phyloP scores from a whole-genome alignment of 257 asterid species.

The Plectranthus barbatus region DNA sequence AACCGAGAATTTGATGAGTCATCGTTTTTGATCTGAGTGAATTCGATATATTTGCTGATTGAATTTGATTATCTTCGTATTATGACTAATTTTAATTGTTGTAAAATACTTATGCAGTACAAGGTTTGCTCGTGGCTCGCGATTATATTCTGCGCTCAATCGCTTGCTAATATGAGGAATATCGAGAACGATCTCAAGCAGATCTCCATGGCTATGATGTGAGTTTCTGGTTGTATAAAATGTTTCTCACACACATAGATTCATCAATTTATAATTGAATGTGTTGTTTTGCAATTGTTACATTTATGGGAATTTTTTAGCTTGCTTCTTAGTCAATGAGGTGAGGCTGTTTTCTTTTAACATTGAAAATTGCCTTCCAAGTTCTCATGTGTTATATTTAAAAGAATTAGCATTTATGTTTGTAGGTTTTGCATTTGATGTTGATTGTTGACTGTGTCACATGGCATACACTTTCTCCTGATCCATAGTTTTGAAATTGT shows the following conservation, averaged over 20 bases:
- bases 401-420: background rate
- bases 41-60: background rate
- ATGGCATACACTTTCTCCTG: background rate
- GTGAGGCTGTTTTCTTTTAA: background rate
- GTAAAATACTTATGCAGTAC: conserved; percentile 37
- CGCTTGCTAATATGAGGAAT: conserved; percentile 88
- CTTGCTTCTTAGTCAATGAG: background rate
- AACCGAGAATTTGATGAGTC: background rate
- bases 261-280: background rate
- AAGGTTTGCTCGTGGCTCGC: conserved; percentile 94
- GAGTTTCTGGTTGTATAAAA: conserved; percentile 20
- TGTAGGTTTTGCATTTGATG: background rate
- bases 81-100: conserved; percentile 3
- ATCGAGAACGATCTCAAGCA: conserved; percentile 92
- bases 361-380: background rate
- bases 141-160: conserved; percentile 77
- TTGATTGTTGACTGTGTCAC: background rate
- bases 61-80: background rate
- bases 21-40: background rate
- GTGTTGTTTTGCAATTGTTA: conserved; percentile 1
- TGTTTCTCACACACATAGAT: background rate
- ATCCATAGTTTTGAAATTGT: background rate
- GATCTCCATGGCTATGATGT: conserved; percentile 99
- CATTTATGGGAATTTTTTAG: background rate
- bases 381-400: background rate